These are phyloP conservation scores for Lactifluus volemus DNA, from an alignment of 768 basidiomycete species.

Conservation along the genomic window DNA sequence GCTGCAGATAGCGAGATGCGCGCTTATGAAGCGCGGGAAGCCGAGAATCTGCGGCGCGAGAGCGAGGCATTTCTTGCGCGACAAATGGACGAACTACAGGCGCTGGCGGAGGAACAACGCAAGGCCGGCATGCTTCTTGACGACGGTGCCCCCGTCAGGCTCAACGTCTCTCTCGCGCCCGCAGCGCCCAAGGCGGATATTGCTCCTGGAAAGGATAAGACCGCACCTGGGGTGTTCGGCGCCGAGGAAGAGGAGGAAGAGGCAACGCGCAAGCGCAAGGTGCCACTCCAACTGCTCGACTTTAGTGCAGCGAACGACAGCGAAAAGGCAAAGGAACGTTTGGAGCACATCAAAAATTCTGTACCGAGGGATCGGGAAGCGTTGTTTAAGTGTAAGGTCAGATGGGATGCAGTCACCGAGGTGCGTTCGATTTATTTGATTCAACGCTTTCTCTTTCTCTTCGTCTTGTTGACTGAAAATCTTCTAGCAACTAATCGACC, in stretches of 20 bases:
- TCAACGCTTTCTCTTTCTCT: conserved; percentile 6
- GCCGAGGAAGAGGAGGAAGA: conserved; percentile 87
- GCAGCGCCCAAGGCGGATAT: conserved; percentile 27
- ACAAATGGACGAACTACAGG: conserved; percentile 95
- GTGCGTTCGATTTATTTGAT: conserved; percentile 36
- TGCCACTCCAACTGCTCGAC: conserved; percentile 83
- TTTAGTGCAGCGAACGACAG: conserved; percentile 74
- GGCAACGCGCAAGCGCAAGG: conserved; percentile 68
- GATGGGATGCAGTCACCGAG: conserved; percentile 88
- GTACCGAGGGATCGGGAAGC: conserved; percentile 74
- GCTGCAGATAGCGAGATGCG: conserved; percentile 79
- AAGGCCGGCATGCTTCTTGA: conserved; percentile 86
- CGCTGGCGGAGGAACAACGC: conserved; percentile 82
- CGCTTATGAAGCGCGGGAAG: conserved; percentile 74
- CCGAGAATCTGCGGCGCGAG: conserved; percentile 78
- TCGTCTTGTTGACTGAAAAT: conserved; percentile 15
- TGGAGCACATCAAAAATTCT: conserved; percentile 66
- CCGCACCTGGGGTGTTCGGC: conserved; percentile 55
- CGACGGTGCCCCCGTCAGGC: conserved; percentile 83
- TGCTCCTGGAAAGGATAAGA: conserved; percentile 36
- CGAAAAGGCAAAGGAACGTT: conserved; percentile 68
- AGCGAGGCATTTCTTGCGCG: conserved; percentile 89
- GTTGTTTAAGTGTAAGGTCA: conserved; percentile 75
- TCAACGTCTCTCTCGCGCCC: conserved; percentile 65
- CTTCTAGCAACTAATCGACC: conserved; percentile 62